A percentile compares a stretch with the other conserved stretches of the same genome.
Evolutionary conservation across 129 eudicot species (phyloP).

Genomic region (Chrysanthemum makinoi): DNA sequence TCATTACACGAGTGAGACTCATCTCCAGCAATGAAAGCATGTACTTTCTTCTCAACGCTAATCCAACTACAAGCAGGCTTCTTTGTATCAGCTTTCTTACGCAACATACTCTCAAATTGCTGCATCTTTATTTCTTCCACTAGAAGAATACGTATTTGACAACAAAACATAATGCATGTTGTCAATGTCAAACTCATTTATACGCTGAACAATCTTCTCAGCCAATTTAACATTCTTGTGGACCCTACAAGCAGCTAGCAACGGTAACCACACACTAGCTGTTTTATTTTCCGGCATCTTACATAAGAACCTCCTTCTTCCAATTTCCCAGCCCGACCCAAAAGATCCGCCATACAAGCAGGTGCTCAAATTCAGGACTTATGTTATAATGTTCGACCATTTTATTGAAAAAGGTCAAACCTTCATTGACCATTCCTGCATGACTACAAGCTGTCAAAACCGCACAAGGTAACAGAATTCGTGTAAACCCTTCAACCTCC

Average conservation of each 20-base stretch:
- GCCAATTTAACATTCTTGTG: conserved; percentile 73
- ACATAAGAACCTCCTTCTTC: no score
- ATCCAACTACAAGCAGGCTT: conserved; percentile 37
- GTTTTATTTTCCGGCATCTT: no score
- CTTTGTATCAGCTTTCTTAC: conserved; percentile 49
- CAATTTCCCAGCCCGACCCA: no score
- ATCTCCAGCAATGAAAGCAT: conserved; percentile 65
- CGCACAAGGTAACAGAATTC: conserved; percentile 48
- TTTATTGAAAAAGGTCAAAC: conserved; percentile 41
- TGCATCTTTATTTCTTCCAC: no score
- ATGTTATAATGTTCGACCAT: conserved; percentile 46
- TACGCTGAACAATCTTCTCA: conserved; percentile 52
- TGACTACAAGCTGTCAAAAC: conserved; percentile 62
- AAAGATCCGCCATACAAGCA: no score
- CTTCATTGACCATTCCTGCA: conserved; percentile 32
- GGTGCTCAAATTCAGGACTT: conserved; percentile 43
- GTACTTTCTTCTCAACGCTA: conserved; percentile 43
- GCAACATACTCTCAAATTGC: conserved; percentile 38
- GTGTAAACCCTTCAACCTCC: conserved; percentile 30
- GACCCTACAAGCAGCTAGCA: conserved; percentile 1
- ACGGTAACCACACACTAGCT: no score
- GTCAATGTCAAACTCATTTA: conserved; percentile 38
- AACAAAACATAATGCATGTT: no score
- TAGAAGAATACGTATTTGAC: no score
- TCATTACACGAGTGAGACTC: conserved; percentile 50